Conservation (phyloP, 2,329 filamentous ascomycete species). For the Phyllosticta capitalensis region DNA sequence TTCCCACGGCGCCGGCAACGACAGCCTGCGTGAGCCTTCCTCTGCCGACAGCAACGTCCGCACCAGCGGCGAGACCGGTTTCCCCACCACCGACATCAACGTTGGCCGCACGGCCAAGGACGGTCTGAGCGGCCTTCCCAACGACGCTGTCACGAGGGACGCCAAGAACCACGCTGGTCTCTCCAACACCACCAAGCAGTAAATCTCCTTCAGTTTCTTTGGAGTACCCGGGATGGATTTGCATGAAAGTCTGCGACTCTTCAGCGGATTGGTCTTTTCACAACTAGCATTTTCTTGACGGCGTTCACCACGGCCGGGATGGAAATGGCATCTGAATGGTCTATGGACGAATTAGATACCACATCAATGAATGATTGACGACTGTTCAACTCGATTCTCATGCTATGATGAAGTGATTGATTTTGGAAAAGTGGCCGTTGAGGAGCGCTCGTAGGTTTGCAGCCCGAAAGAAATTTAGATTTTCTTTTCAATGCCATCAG, state of each 20-base stretch:
- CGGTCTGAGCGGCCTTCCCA: conserved; percentile 44
- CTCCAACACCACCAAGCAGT: conserved; percentile 27
- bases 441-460: too few species aligned
- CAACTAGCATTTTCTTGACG: not conserved
- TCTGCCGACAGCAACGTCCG: conserved; percentile 47
- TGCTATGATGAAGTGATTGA: too few species aligned
- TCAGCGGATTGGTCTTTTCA: not conserved
- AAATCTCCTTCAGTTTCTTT: not conserved
- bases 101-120: conserved; percentile 57
- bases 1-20: conserved; percentile 43
- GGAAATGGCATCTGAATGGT: not conserved
- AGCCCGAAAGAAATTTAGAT: too few species aligned
- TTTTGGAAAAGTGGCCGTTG: too few species aligned
- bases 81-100: conserved; percentile 42
- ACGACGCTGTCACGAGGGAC: conserved; percentile 48
- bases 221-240: not conserved
- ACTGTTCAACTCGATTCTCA: not conserved
- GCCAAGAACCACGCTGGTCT: conserved; percentile 32
- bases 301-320: not conserved
- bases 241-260: not conserved
- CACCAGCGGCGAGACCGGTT: conserved; percentile 40
- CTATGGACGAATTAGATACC: not conserved
- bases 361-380: not conserved
- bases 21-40: conserved; percentile 31
- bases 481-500: too few species aligned